phyloP scores from a whole-genome alignment of 129 eudicot species.

The Sambucus nigra region DNA sequence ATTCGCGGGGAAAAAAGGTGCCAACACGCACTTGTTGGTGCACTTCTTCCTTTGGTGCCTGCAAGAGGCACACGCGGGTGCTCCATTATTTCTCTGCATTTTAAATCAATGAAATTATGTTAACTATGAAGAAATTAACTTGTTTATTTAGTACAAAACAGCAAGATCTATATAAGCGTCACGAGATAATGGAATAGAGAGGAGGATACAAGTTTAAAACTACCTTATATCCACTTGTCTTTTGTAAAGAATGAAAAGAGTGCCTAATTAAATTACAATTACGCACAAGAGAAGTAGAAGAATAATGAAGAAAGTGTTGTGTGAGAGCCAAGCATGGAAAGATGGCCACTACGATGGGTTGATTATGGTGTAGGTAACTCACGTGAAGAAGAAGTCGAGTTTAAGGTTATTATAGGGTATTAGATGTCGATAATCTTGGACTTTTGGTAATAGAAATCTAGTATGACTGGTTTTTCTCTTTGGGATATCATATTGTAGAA shows the following conservation, averaged over 20 bases:
- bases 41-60: constrained; percentile 93
- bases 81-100: constrained; percentile 29
- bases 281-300: constrained; percentile 19
- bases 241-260: constrained; percentile 19
- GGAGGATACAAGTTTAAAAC: background rate
- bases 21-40: constrained; percentile 66
- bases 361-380: no score
- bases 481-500: no score
- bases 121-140: background rate
- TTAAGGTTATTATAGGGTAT: no score
- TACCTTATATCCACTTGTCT: constrained; percentile 1
- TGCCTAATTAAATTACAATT: constrained; percentile 7
- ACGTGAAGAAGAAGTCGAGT: no score
- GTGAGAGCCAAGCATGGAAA: constrained; percentile 23
- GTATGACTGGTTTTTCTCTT: no score
- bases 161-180: background rate
- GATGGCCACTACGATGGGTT: no score
- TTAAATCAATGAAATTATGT: background rate
- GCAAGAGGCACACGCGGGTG: constrained; percentile 84
- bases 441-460: no score
- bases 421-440: no score
- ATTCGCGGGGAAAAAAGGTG: constrained; percentile 68
- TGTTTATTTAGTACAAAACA: background rate
- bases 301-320: constrained; percentile 19
- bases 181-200: background rate